phyloP scores from a whole-genome alignment of 2,329 filamentous ascomycete species.

The Gyromitra esculenta region DNA sequence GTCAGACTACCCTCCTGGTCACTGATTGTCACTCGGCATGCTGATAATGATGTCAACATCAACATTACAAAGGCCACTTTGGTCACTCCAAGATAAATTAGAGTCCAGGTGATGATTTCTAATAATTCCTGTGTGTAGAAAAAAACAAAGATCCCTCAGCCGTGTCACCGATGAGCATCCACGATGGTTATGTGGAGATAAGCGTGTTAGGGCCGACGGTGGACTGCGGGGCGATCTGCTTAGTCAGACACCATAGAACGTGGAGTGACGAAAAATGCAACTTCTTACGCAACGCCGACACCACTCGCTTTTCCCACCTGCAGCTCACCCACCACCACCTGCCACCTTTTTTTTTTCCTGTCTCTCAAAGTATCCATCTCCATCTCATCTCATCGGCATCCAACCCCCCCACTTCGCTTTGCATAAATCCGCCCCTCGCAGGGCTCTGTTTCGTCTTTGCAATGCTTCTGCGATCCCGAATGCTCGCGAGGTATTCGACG shows the following conservation, averaged over 20 bases:
- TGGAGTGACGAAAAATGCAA: constrained; percentile 39
- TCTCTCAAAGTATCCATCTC: constrained; percentile 3
- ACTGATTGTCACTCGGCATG: constrained; percentile 39
- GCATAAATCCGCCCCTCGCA: constrained; percentile 42
- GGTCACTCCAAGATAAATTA: neutral
- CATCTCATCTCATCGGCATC: constrained; percentile 27
- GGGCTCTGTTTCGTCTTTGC: constrained; percentile 20
- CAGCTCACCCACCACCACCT: constrained; percentile 18
- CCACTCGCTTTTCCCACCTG: constrained; percentile 28
- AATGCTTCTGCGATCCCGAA: constrained; percentile 54
- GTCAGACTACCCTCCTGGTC: neutral
- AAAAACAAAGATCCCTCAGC: neutral
- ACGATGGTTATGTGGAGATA: constrained; percentile 24
- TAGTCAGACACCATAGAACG: constrained; percentile 19
- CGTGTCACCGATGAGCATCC: neutral
- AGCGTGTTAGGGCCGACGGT: constrained; percentile 2
- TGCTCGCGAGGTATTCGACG: constrained; percentile 51
- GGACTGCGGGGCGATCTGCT: constrained; percentile 33
- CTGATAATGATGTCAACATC: neutral
- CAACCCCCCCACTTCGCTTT: constrained; percentile 13
- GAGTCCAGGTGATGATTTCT: neutral
- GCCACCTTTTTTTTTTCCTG: constrained; percentile 9
- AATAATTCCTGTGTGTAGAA: neutral
- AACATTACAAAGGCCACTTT: neutral
- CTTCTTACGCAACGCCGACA: constrained; percentile 34